These are phyloP conservation scores for Neopestalotiopsis clavispora DNA, from an alignment of 2,329 filamentous ascomycete genomes.

Conservation along the genomic window DNA sequence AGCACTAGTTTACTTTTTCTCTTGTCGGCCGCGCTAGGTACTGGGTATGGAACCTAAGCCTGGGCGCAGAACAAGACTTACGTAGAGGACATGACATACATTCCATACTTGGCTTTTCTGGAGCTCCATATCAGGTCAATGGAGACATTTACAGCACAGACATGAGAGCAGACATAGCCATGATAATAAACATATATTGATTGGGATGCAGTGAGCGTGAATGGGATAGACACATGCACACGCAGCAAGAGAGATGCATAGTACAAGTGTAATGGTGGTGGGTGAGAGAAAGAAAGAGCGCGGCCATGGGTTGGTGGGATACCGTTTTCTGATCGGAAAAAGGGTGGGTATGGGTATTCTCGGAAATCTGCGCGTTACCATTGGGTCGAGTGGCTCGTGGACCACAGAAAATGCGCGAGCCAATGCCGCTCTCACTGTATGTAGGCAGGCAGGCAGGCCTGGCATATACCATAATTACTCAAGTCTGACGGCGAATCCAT, in stretches of 20 bases:
- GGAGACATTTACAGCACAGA: conserved; percentile 1
- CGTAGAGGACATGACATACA: not conserved
- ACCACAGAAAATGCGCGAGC: conserved; percentile 3
- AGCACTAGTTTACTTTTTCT: not conserved
- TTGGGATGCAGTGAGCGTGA: not conserved
- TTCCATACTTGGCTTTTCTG: not conserved
- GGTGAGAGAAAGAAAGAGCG: not conserved
- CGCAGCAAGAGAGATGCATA: no score
- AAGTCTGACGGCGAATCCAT: not conserved
- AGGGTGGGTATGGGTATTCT: conserved; percentile 22
- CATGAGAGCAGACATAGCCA: not conserved
- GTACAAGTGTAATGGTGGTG: no score
- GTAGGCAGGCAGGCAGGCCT: not conserved
- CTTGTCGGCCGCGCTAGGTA: not conserved
- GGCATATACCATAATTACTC: not conserved
- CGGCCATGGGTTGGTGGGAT: not conserved
- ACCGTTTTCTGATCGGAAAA: not conserved
- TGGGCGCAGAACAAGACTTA: not conserved
- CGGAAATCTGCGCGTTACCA: conserved; percentile 23
- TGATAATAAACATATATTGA: not conserved
- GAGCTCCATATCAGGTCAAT: not conserved
- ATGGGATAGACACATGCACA: no score
- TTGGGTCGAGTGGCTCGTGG: conserved; percentile 14
- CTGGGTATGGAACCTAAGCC: not conserved
- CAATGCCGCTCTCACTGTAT: not conserved